These are phyloP conservation scores for Phanerochaete carnosa DNA, from an alignment of 768 basidiomycete species.

Conservation along the genomic window DNA sequence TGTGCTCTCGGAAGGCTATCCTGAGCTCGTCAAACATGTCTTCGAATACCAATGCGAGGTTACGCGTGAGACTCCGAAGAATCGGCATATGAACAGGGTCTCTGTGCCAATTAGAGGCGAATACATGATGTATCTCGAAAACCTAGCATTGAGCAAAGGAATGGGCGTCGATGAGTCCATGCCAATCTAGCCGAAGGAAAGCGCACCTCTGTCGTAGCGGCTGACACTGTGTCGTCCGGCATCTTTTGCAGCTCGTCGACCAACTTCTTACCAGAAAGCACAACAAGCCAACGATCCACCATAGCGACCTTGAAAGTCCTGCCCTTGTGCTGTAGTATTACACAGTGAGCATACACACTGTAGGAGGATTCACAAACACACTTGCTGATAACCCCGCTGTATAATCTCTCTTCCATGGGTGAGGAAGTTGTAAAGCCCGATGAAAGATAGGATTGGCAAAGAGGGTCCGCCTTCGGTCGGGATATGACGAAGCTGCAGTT, in stretches of 20 bases:
- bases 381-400: constrained; percentile 17
- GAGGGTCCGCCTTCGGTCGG: constrained; percentile 22
- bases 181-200: not conserved
- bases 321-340: constrained; percentile 5
- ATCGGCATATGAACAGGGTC: constrained; percentile 8
- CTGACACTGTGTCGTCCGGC: constrained; percentile 25
- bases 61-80: constrained; percentile 4
- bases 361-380: no score
- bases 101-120: not conserved
- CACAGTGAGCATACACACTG: no score
- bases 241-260: constrained; percentile 49
- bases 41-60: constrained; percentile 10
- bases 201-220: constrained; percentile 38
- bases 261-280: constrained; percentile 39
- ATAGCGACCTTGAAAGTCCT: constrained; percentile 41
- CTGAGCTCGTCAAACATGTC: constrained; percentile 20
- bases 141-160: constrained; percentile 22
- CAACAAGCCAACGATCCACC: constrained; percentile 44
- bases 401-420: not conserved
- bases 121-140: constrained; percentile 24
- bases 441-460: constrained; percentile 18
- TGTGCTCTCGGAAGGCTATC: constrained; percentile 14
- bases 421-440: not conserved
- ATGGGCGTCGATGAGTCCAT: not conserved
- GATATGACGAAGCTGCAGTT: constrained; percentile 16